Conservation (phyloP, 768 basidiomycete species). For the Mycena rosella region DNA sequence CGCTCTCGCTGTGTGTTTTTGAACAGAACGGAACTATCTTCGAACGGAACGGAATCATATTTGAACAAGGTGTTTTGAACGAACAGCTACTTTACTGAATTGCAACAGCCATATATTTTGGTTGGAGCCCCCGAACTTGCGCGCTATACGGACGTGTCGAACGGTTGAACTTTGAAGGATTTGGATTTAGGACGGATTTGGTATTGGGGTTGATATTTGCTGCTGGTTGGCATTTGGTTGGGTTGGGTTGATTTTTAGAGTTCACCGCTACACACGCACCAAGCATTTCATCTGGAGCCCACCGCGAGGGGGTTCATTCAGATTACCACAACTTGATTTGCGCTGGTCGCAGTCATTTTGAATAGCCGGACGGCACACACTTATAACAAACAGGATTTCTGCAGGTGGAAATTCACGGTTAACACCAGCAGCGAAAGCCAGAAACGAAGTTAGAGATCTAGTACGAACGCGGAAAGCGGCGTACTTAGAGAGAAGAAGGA, state of each 20-base stretch:
- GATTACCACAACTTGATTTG: conserved; percentile 4
- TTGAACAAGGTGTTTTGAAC: no score
- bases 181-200: background rate
- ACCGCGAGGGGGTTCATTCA: conserved; percentile 33
- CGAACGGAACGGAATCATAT: no score
- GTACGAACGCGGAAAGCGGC: conserved; percentile 1
- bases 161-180: no score
- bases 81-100: no score
- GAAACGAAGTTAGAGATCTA: conserved; percentile 5
- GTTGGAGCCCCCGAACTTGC: no score
- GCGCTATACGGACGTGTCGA: no score
- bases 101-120: no score
- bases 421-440: background rate
- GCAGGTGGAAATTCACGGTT: background rate
- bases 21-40: no score
- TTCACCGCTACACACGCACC: background rate
- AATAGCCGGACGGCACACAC: background rate
- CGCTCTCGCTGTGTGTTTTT: no score
- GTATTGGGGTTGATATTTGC: no score
- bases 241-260: background rate
- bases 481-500: background rate
- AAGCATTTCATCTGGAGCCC: conserved; percentile 31
- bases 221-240: background rate
- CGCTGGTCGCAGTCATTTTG: conserved; percentile 12
- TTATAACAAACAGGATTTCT: background rate